Conservation (phyloP, 345 rosid species). For the Cardamine resedifolia region DNA sequence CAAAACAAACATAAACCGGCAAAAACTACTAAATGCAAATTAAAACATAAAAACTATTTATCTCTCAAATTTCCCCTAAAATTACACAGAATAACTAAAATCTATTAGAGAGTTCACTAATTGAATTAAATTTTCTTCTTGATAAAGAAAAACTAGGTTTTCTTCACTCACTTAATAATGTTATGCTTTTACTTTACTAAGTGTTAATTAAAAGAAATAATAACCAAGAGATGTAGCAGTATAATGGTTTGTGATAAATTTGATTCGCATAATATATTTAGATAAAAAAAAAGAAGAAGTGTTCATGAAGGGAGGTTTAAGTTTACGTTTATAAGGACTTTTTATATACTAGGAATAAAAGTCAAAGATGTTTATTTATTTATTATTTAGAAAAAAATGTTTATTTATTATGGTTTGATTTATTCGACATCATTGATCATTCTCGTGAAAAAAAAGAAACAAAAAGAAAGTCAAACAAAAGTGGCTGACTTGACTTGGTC, state of each 20-base stretch:
- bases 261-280: too few species aligned
- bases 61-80: too few species aligned
- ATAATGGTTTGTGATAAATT: too few species aligned
- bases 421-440: background rate
- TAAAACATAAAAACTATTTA: too few species aligned
- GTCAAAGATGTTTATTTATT: background rate
- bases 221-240: too few species aligned
- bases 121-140: background rate
- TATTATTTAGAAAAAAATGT: too few species aligned
- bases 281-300: too few species aligned
- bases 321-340: background rate
- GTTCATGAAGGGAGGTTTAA: background rate
- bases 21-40: too few species aligned
- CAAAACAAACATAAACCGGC: too few species aligned
- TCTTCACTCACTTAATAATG: background rate
- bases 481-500: conserved; percentile 28
- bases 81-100: background rate
- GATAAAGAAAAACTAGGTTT: background rate
- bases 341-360: background rate
- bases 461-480: background rate
- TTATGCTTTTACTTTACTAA: background rate
- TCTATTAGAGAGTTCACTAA: background rate
- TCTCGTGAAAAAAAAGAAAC: background rate
- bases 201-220: background rate
- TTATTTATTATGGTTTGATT: too few species aligned